Evolutionary conservation across 208 protist species (phyloP).

Genomic region (Trypanosoma congolense): DNA sequence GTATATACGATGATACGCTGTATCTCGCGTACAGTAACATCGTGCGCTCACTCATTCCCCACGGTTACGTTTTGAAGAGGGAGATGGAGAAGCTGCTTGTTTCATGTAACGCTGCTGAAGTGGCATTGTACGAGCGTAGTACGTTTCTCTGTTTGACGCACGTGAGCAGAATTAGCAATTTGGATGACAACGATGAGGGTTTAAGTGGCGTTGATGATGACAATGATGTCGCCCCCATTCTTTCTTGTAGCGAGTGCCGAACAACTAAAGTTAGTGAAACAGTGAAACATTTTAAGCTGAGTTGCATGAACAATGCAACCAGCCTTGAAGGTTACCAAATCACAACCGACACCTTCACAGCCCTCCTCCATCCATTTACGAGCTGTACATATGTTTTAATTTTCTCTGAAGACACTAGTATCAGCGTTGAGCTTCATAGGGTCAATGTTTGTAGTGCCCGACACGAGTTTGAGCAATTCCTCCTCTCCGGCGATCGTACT

Average conservation of each 20-base stretch:
- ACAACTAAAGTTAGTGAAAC: slow-evolving; percentile 87
- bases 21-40: slow-evolving; percentile 95
- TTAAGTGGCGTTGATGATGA: not conserved
- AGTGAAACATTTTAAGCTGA: slow-evolving; percentile 89
- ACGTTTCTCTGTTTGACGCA: slow-evolving; percentile 97
- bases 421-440: slow-evolving; percentile 75
- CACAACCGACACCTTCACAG: slow-evolving; percentile 64
- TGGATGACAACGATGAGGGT: slow-evolving; percentile 13
- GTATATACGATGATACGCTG: slow-evolving; percentile 98
- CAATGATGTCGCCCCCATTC: slow-evolving; percentile 4
- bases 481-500: slow-evolving; percentile 57
- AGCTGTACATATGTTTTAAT: slow-evolving; percentile 84
- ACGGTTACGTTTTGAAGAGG: slow-evolving; percentile 88
- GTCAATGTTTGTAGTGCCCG: slow-evolving; percentile 69
- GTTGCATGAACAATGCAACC: slow-evolving; percentile 88
- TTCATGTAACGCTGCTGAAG: slow-evolving; percentile 96
- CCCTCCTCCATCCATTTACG: slow-evolving; percentile 79
- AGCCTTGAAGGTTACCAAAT: slow-evolving; percentile 76
- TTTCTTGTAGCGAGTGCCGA: slow-evolving; percentile 39
- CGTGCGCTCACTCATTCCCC: slow-evolving; percentile 96
- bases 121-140: slow-evolving; percentile 97
- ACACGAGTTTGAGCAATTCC: slow-evolving; percentile 57
- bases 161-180: slow-evolving; percentile 47
- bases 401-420: slow-evolving; percentile 61
- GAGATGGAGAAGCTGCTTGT: slow-evolving; percentile 90